phyloP scores from a whole-genome alignment of 495 filamentous ascomycete genomes.

The Chaetomium cochliodes region DNA sequence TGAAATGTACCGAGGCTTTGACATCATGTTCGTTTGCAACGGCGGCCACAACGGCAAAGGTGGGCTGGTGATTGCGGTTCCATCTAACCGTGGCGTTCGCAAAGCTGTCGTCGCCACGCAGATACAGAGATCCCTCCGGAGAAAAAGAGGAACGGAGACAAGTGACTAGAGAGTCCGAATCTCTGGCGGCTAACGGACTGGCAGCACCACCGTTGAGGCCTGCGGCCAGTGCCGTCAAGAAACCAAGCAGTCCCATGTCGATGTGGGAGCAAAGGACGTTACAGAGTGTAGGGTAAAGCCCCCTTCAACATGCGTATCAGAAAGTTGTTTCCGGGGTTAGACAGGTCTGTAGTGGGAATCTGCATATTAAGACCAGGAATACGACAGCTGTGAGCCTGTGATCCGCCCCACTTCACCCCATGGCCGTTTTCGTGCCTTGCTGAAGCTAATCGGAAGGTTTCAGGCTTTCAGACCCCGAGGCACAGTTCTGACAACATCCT shows the following conservation, averaged over 20 bases:
- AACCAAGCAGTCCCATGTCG: neutral
- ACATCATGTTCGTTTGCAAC: conserved; percentile 1
- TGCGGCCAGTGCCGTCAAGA: neutral
- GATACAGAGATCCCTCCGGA: neutral
- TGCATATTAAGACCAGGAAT: too few species aligned
- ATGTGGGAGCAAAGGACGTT: neutral
- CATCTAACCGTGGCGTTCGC: neutral
- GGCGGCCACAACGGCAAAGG: neutral
- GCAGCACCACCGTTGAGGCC: neutral
- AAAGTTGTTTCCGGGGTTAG: neutral
- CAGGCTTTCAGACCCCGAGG: too few species aligned
- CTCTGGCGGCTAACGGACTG: neutral
- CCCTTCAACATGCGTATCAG: neutral
- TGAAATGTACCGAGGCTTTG: neutral
- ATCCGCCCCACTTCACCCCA: too few species aligned
- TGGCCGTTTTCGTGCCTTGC: too few species aligned
- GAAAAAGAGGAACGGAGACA: conserved; percentile 4
- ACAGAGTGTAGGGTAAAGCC: neutral
- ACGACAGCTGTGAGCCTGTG: too few species aligned
- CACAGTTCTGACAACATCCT: too few species aligned
- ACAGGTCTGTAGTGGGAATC: too few species aligned
- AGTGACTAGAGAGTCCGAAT: neutral
- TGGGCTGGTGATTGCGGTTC: neutral
- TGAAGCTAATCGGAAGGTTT: too few species aligned
- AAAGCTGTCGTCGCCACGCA: neutral